A percentile compares a stretch with the other conserved stretches of the same genome.
phyloP scores from a whole-genome alignment of 495 filamentous ascomycete species.

The Penicillium longicatenatum region DNA sequence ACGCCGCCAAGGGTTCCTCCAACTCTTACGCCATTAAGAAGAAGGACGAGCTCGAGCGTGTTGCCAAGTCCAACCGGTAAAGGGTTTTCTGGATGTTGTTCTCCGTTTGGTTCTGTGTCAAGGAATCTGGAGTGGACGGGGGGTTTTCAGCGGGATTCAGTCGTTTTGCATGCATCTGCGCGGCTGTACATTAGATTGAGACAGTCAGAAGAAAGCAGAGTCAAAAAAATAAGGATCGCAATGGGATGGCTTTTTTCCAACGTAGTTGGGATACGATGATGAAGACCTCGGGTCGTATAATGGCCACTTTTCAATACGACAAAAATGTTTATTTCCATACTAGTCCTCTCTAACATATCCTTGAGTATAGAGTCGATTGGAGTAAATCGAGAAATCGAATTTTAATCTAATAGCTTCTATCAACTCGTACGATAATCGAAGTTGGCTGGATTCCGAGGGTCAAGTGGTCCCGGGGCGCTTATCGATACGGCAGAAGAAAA shows the following conservation, averaged over 20 bases:
- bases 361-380: neutral
- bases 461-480: conserved; percentile 28
- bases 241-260: conserved; percentile 48
- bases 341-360: neutral
- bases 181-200: conserved; percentile 47
- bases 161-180: conserved; percentile 50
- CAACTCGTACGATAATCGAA: neutral
- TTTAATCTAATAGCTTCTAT: neutral
- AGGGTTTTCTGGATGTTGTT: conserved; percentile 43
- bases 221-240: conserved; percentile 41
- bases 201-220: conserved; percentile 45
- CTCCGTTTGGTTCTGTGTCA: conserved; percentile 51
- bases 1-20: conserved; percentile 99
- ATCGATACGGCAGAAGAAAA: conserved; percentile 43
- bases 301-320: conserved; percentile 36
- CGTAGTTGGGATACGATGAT: conserved; percentile 51
- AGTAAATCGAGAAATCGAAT: neutral
- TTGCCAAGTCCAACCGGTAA: conserved; percentile 99
- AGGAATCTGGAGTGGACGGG: conserved; percentile 52
- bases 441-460: neutral
- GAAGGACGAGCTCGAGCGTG: conserved; percentile 99
- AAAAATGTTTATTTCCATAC: conserved; percentile 33
- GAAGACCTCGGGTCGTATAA: conserved; percentile 40
- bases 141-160: conserved; percentile 50
- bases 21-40: conserved; percentile 99